These are phyloP conservation scores for Colletotrichum tropicicola DNA, from an alignment of 2,329 filamentous ascomycete genomes.

Conservation along the genomic window DNA sequence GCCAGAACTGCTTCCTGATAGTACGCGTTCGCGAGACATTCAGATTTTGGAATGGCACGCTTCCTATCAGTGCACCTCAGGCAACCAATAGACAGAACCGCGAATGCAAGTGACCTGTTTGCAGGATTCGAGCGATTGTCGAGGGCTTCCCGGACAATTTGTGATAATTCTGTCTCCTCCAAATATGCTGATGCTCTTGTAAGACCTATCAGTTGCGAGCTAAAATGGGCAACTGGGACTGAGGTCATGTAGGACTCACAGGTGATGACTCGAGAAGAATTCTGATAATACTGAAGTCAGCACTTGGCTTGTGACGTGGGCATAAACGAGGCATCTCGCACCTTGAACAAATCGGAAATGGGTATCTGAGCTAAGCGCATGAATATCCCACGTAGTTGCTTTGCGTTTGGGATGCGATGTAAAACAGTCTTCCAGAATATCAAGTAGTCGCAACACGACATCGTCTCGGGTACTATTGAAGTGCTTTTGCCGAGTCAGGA, in stretches of 20 bases:
- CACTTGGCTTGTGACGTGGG: no score
- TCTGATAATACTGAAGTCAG: background rate
- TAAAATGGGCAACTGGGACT: no score
- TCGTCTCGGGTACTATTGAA: background rate
- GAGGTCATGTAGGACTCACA: background rate
- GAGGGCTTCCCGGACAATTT: background rate
- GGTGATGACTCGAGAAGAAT: no score
- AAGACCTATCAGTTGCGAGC: background rate
- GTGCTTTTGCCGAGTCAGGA: background rate
- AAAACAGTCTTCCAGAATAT: background rate
- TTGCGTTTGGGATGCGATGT: background rate
- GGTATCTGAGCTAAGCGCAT: background rate
- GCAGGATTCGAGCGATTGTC: background rate
- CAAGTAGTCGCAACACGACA: background rate
- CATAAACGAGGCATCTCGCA: background rate
- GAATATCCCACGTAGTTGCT: background rate
- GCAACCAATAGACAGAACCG: background rate
- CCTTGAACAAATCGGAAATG: background rate
- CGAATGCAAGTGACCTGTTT: background rate
- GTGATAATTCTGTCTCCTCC: background rate
- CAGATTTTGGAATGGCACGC: background rate
- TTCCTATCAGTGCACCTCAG: background rate
- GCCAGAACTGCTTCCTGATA: background rate
- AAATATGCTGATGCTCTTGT: background rate
- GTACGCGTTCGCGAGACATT: background rate